These are phyloP conservation scores for Hypoxylon rickii DNA, from an alignment of 495 filamentous ascomycete genomes.

Conservation along the genomic window DNA sequence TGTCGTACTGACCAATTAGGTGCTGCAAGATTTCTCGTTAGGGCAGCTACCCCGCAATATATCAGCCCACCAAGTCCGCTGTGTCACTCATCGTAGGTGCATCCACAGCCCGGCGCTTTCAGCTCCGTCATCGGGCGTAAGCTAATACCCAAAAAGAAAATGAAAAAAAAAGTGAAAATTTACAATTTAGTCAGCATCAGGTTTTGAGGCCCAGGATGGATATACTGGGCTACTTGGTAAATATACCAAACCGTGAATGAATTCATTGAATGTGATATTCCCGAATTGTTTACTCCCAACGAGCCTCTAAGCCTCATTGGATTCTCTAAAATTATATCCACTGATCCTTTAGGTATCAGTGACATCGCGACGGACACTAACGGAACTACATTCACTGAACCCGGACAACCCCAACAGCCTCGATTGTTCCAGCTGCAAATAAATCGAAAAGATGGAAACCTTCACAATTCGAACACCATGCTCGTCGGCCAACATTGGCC, in stretches of 20 bases:
- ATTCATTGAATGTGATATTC: no score
- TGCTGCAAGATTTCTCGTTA: slow-evolving; percentile 18
- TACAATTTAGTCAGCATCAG: slow-evolving; percentile 21
- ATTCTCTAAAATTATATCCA: no score
- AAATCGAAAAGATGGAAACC: slow-evolving; percentile 42
- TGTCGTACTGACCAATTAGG: slow-evolving; percentile 11
- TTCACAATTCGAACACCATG: slow-evolving; percentile 74
- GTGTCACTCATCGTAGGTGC: background rate
- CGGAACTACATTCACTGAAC: no score
- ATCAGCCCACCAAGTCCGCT: slow-evolving; percentile 1
- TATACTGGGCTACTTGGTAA: no score
- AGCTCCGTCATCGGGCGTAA: slow-evolving; percentile 32
- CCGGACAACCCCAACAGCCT: no score
- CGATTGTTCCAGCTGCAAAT: no score
- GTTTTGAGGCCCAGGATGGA: background rate
- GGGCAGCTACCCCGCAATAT: slow-evolving; percentile 30
- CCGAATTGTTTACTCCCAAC: no score
- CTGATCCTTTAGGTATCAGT: no score
- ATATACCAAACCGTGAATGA: no score
- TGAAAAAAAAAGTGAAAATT: slow-evolving; percentile 20
- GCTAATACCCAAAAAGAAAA: slow-evolving; percentile 1
- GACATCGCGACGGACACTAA: no score
- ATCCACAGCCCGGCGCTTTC: background rate
- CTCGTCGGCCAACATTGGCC: slow-evolving; percentile 94
- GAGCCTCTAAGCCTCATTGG: no score